These are phyloP conservation scores for Talaromyces albobiverticillius DNA, from an alignment of 2,329 filamentous ascomycete genomes.

Conservation along the genomic window DNA sequence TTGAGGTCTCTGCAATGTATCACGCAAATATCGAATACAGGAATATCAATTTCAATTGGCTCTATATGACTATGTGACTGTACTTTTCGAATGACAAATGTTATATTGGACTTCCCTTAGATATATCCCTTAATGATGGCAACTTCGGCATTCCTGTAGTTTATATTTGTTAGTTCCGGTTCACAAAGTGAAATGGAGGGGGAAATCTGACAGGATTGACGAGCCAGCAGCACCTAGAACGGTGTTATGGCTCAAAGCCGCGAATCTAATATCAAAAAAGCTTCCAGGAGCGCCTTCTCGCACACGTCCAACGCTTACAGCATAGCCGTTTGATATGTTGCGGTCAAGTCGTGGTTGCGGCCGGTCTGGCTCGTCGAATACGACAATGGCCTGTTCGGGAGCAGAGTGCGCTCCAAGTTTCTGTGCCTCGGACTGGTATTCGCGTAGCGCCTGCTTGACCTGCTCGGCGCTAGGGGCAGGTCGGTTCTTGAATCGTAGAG, in stretches of 20 bases:
- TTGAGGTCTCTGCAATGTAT: too few species aligned
- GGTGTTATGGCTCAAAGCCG: constrained; percentile 85
- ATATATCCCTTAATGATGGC: constrained; percentile 88
- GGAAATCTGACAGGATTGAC: constrained; percentile 84
- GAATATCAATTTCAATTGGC: background rate
- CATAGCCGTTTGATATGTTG: constrained; percentile 60
- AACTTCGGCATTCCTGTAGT: constrained; percentile 93
- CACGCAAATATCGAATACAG: too few species aligned
- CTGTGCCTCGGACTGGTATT: constrained; percentile 79
- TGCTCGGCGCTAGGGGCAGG: constrained; percentile 66
- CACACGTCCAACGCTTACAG: constrained; percentile 47
- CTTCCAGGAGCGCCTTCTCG: constrained; percentile 72
- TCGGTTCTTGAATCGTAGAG: constrained; percentile 72
- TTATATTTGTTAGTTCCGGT: too few species aligned
- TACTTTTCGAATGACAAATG: too few species aligned
- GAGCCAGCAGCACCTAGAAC: constrained; percentile 96
- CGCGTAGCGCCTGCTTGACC: constrained; percentile 75
- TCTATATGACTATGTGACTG: constrained; percentile 6
- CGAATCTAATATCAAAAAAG: constrained; percentile 93
- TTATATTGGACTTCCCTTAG: too few species aligned
- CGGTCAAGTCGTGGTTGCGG: constrained; percentile 88
- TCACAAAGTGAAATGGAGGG: too few species aligned
- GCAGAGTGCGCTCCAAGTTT: constrained; percentile 83
- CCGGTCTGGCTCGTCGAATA: too few species aligned
- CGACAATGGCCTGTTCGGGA: constrained; percentile 54